Percentiles rank a stretch among this genome's conserved stretches.
Conservation (phyloP, 176 grass and related monocot species). For the Cenchrus fungigraminus region DNA sequence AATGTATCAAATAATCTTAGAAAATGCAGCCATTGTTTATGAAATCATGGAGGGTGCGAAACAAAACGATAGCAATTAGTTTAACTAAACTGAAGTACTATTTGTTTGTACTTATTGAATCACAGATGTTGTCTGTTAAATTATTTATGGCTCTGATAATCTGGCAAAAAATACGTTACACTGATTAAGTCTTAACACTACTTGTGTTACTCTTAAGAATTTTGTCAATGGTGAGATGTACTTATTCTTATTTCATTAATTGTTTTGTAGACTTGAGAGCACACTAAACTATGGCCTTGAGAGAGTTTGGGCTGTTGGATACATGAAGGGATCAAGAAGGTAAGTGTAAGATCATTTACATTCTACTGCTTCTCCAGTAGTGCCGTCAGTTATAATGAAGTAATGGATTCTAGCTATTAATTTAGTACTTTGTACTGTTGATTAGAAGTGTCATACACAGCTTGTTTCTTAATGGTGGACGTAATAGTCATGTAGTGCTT, state of each 20-base stretch:
- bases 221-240: conserved; percentile 17
- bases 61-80: neutral
- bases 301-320: conserved; percentile 95
- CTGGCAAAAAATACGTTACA: neutral
- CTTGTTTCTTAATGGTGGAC: neutral
- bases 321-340: conserved; percentile 98
- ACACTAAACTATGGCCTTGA: conserved; percentile 98
- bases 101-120: neutral
- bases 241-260: conserved; percentile 22
- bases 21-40: neutral
- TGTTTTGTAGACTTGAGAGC: conserved; percentile 88
- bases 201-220: conserved; percentile 12
- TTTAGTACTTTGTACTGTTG: conserved; percentile 15
- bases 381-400: neutral
- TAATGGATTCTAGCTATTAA: conserved; percentile 13
- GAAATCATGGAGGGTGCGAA: neutral
- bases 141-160: conserved; percentile 3
- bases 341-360: conserved; percentile 44
- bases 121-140: neutral
- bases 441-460: neutral
- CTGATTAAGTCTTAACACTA: neutral
- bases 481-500: neutral
- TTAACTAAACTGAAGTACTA: neutral
- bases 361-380: conserved; percentile 18
- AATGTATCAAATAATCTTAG: neutral